phyloP scores from a whole-genome alignment of 805 yeast species.

The Schwanniomyces pseudopolymorphus region DNA sequence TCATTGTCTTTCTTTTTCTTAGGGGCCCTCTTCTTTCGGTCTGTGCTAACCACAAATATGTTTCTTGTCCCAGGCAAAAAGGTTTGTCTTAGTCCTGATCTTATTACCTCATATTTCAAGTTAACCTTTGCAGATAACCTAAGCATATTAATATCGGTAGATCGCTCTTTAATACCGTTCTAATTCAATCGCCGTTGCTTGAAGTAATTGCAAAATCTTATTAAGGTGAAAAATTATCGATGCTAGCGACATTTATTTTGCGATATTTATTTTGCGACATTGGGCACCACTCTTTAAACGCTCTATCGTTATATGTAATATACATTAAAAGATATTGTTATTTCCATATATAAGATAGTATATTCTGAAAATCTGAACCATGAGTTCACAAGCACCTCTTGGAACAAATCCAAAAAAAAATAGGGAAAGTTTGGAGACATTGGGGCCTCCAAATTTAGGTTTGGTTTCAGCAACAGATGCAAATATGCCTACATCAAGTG shows the following conservation, averaged over 20 bases:
- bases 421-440: conserved; percentile 15
- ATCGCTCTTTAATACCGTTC: background rate
- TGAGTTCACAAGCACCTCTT: conserved; percentile 13
- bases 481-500: conserved; percentile 14
- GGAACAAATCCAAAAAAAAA: conserved; percentile 16
- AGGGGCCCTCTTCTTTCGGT: conserved; percentile 2
- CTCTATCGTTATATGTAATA: background rate
- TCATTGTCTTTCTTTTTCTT: conserved; percentile 3
- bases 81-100: background rate
- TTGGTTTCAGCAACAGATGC: conserved; percentile 23
- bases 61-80: background rate
- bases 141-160: background rate
- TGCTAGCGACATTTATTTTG: background rate
- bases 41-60: conserved; percentile 10
- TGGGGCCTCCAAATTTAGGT: conserved; percentile 19
- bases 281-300: background rate
- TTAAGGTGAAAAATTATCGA: background rate
- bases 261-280: conserved; percentile 1
- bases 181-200: background rate
- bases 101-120: background rate
- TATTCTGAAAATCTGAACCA: background rate
- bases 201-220: background rate
- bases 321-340: background rate
- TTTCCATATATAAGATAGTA: background rate
- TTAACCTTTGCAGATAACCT: background rate